Percentiles rank a stretch among this genome's conserved stretches.
Conservation (phyloP, 2,329 filamentous ascomycete genomes). For the Orbilia blumenaviensis region DNA sequence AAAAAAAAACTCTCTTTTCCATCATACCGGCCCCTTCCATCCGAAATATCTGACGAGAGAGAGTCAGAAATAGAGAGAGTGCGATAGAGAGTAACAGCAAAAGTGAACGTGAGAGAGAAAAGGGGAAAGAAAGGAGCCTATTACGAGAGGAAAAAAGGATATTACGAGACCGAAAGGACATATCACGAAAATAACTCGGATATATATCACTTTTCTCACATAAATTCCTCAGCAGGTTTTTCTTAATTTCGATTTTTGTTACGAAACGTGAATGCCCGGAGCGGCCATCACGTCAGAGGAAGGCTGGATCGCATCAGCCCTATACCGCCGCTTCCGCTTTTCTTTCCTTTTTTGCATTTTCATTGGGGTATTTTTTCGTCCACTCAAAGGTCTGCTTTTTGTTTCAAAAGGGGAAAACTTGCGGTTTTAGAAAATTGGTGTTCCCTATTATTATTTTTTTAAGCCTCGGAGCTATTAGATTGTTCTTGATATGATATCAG, state of each 20-base stretch:
- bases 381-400: not conserved
- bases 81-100: too few relatives aligned
- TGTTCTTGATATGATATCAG: slow-evolving; percentile 1
- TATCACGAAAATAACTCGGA: slow-evolving; percentile 25
- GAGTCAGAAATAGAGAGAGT: too few relatives aligned
- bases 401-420: too few relatives aligned
- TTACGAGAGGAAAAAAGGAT: not conserved
- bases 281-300: slow-evolving; percentile 25
- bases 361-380: not conserved
- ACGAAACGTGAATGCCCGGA: slow-evolving; percentile 5
- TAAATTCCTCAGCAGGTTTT: slow-evolving; percentile 3
- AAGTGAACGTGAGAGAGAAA: not conserved
- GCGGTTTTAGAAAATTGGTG: slow-evolving; percentile 5
- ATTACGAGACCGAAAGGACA: not conserved
- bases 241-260: not conserved
- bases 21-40: not conserved
- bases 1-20: not conserved
- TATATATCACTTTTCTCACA: not conserved
- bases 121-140: not conserved
- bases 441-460: not conserved
- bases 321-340: slow-evolving; percentile 19
- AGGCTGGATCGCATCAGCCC: slow-evolving; percentile 37
- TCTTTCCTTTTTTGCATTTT: slow-evolving; percentile 6
- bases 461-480: slow-evolving; percentile 5
- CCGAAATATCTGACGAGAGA: not conserved